Evolutionary conservation across 1,139 yeast genomes (phyloP), one percentile per base, ranked within the genome.

Genomic region (Wickerhamomyces sp.): DNA sequence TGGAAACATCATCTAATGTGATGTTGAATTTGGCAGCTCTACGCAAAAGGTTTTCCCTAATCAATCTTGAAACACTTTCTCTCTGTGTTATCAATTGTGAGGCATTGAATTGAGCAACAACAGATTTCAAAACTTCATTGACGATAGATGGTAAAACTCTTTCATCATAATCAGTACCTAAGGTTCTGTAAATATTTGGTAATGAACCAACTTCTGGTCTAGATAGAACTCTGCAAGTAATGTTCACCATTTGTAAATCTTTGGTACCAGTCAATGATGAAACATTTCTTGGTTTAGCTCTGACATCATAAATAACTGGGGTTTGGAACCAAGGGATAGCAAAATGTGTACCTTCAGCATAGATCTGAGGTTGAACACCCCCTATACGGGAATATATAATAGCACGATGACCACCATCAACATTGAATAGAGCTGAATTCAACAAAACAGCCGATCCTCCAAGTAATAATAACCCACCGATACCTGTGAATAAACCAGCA

Each of bases 341-440:
- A 56, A 93, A 75, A 67, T 93, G 99, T 3, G 99, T 93, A 57
- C 99, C 99, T 73, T 93, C 99, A 41, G 80, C 81, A 64, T 84
- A 89, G 53, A 93, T 89, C 50, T 74, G 76, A n/a, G 91, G 81
- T 62, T 83, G 88, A 44, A 93, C 83, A 64, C 99, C 99, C 43
- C 81, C 78, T 39, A 90, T 48, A 64, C 99, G 82, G 34, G 95
- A 89, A 67, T 93, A 93, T 37, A 93, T 78, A 60, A 93, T 90
- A 30, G 97, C 99, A 65, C 99, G 78, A 68, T 93, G 98, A 68
- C 99, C 99, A 79, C 99, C 99, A 65, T 93, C 98, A 49, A 93
- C 99, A 48, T 90, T 91, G 72, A 89, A 91, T 46, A 91, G 75
- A 2, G 96, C 82, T 51, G 86, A 78, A 60, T 87, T 87, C 34